A percentile compares a stretch with the other conserved stretches of the same genome.
Conservation (phyloP, 2,329 filamentous ascomycete genomes). For the Ploettnerulaceae sp. region DNA sequence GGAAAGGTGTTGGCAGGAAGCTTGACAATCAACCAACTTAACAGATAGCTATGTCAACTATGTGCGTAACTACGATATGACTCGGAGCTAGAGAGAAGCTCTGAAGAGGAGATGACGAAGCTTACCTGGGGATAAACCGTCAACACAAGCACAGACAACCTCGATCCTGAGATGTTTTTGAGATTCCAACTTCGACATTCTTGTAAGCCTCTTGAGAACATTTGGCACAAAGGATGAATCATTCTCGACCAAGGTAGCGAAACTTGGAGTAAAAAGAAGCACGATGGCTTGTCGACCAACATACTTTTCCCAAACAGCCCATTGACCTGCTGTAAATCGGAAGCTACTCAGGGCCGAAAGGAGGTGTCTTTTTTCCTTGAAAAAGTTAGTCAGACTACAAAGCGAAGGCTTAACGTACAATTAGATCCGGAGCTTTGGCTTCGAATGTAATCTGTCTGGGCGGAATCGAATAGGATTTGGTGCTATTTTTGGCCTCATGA, state of each 20-base stretch:
- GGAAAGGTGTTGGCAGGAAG: background rate
- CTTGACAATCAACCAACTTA: background rate
- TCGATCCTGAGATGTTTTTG: conserved; percentile 35
- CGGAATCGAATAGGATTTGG: no score
- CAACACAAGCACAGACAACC: conserved; percentile 51
- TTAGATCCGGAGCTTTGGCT: no score
- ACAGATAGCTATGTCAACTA: no score
- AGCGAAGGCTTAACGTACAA: no score
- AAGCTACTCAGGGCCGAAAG: background rate
- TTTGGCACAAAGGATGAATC: conserved; percentile 27
- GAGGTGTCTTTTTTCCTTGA: no score
- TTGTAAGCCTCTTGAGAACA: conserved; percentile 19
- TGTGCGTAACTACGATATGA: background rate
- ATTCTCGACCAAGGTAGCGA: conserved; percentile 31
- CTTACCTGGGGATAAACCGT: conserved; percentile 42
- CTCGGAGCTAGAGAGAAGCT: background rate
- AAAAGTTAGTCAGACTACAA: no score
- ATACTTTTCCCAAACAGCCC: background rate
- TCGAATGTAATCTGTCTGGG: no score
- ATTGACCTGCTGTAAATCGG: background rate
- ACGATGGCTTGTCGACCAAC: conserved; percentile 24
- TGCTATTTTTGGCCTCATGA: no score
- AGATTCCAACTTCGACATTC: background rate
- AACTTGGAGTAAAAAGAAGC: conserved; percentile 33
- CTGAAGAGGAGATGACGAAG: background rate